Conservation (phyloP, 108 stramenopile species). For the Skeletonema grethae region DNA sequence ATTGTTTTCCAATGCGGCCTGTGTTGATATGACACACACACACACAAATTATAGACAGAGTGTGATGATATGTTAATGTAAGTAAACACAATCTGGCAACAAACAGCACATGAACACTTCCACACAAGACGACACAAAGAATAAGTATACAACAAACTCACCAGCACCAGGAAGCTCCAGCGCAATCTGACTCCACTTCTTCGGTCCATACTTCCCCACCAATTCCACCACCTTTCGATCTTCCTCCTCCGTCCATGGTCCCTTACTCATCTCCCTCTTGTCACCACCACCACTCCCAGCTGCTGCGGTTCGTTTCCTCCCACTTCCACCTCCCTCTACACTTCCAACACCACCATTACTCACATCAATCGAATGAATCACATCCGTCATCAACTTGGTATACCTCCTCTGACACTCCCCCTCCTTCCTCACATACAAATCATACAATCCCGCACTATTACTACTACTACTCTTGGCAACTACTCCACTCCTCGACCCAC, state of each 20-base stretch:
- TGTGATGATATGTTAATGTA: constrained; percentile 6
- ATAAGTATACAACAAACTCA: constrained; percentile 55
- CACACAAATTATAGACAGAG: constrained; percentile 24
- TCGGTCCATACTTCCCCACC: constrained; percentile 67
- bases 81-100: constrained; percentile 49
- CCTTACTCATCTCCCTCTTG: background rate
- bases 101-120: no score
- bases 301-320: background rate
- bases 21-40: constrained; percentile 5
- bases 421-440: background rate
- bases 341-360: background rate
- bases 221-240: constrained; percentile 52
- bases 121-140: no score
- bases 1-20: constrained; percentile 97
- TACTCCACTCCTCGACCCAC: background rate
- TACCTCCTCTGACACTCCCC: background rate
- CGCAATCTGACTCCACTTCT: constrained; percentile 86
- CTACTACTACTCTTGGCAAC: no score
- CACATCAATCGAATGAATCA: background rate
- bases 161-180: constrained; percentile 54
- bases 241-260: constrained; percentile 73
- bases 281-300: background rate
- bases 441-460: background rate
- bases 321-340: background rate
- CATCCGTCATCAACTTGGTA: background rate